phyloP scores from a whole-genome alignment of 768 basidiomycete species.

The Artomyces pyxidatus region DNA sequence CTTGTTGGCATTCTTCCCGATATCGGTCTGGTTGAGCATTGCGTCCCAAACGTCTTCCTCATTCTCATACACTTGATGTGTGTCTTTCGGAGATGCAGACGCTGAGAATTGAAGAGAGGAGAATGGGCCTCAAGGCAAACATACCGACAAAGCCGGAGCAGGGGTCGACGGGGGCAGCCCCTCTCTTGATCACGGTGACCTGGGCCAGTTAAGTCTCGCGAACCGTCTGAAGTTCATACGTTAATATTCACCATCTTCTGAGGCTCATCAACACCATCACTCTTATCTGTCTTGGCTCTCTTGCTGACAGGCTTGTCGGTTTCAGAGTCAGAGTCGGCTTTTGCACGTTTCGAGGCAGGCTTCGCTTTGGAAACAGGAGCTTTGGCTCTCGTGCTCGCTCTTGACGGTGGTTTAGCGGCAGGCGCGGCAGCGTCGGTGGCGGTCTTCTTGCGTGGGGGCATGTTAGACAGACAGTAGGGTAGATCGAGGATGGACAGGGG shows the following conservation, averaged over 20 bases:
- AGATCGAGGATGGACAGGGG: not conserved
- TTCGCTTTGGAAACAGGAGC: slow-evolving; percentile 10
- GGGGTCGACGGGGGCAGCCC: slow-evolving; percentile 49
- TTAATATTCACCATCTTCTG: slow-evolving; percentile 36
- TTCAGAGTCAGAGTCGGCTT: slow-evolving; percentile 15
- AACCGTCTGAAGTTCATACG: not conserved
- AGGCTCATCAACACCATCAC: slow-evolving; percentile 23
- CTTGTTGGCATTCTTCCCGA: slow-evolving; percentile 45
- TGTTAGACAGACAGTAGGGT: not conserved
- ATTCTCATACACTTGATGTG: slow-evolving; percentile 42
- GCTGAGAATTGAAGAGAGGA: not conserved
- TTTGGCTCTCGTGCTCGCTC: not conserved
- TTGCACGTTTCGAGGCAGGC: slow-evolving; percentile 13
- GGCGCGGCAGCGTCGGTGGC: not conserved
- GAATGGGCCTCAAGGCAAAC: slow-evolving; percentile 18
- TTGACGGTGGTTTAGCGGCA: not conserved
- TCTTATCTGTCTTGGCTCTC: slow-evolving; percentile 20
- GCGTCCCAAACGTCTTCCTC: slow-evolving; percentile 44
- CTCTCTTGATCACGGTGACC: slow-evolving; percentile 43
- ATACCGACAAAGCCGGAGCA: slow-evolving; percentile 36
- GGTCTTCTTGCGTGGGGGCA: slow-evolving; percentile 4
- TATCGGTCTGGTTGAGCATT: slow-evolving; percentile 55
- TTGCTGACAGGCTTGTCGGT: slow-evolving; percentile 22
- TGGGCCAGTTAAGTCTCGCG: slow-evolving; percentile 12
- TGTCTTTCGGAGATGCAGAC: slow-evolving; percentile 24